phyloP scores from a whole-genome alignment of 371 early-diverging fungal genomes.

The Syncephalastrum monosporum region DNA sequence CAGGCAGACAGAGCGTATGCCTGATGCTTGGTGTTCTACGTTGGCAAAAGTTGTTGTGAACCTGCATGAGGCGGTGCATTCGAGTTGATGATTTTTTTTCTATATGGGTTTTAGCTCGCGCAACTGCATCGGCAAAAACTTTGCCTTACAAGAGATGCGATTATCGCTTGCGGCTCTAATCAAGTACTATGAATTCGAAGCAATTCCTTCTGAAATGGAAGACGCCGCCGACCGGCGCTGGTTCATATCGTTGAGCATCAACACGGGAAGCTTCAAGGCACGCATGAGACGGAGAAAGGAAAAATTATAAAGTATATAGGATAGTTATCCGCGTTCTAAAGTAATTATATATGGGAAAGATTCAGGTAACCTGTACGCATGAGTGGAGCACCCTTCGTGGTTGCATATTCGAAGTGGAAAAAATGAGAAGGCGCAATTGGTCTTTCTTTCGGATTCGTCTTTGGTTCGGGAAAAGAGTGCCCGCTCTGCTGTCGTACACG shows the following conservation, averaged over 20 bases:
- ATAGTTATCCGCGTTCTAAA: too few species aligned
- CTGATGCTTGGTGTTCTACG: neutral
- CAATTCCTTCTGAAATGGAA: constrained; percentile 24
- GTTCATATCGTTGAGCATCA: constrained; percentile 27
- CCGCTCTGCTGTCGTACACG: too few species aligned
- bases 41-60: too few species aligned
- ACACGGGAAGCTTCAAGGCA: constrained; percentile 26
- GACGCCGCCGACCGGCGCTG: constrained; percentile 18
- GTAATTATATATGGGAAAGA: too few species aligned
- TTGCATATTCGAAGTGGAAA: too few species aligned
- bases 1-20: neutral
- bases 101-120: constrained; percentile 20
- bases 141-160: constrained; percentile 46
- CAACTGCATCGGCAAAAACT: constrained; percentile 49
- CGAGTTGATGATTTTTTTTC: neutral
- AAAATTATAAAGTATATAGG: too few species aligned
- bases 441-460: too few species aligned
- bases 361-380: too few species aligned
- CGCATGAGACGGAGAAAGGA: constrained; percentile 13
- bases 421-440: too few species aligned
- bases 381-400: too few species aligned
- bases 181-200: constrained; percentile 20
- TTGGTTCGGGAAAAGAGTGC: too few species aligned
- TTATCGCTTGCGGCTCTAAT: constrained; percentile 28
- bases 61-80: neutral